Evolutionary conservation across 441 rosid species (phyloP).

Genomic region (Populus hybrid): DNA sequence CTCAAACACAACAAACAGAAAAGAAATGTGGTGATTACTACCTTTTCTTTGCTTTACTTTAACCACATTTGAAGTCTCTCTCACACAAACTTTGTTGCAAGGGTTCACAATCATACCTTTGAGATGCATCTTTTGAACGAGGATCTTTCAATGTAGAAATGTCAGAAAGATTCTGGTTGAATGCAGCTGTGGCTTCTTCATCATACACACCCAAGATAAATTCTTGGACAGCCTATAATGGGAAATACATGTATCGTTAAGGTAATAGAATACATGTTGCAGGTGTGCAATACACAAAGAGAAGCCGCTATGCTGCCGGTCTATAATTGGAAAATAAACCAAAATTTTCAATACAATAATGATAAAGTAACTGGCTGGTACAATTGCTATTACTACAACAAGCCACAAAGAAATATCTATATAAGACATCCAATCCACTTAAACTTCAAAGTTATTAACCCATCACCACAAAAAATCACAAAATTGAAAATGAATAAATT

Average conservation of each 20-base stretch:
- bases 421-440: not conserved
- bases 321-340: not conserved
- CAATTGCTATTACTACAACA: no score
- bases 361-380: not conserved
- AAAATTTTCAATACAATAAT: not conserved
- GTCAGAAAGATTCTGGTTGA: constrained; percentile 71
- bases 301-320: not conserved
- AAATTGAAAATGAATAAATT: no score
- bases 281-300: not conserved
- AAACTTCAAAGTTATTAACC: not conserved
- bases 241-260: constrained; percentile 2
- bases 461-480: no score
- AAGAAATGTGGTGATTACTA: not conserved
- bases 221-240: constrained; percentile 67
- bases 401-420: not conserved
- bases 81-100: not conserved
- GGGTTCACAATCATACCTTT: constrained; percentile 41
- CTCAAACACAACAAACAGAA: constrained; percentile 15
- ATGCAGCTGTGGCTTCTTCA: constrained; percentile 73
- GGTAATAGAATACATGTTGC: not conserved
- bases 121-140: constrained; percentile 77
- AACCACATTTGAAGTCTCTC: not conserved
- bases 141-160: constrained; percentile 72
- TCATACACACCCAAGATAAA: constrained; percentile 75
- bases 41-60: not conserved